Evolutionary conservation across 345 rosid species (phyloP), one percentile per base, ranked within the genome.

Genomic region (Cochlearia excelsa): DNA sequence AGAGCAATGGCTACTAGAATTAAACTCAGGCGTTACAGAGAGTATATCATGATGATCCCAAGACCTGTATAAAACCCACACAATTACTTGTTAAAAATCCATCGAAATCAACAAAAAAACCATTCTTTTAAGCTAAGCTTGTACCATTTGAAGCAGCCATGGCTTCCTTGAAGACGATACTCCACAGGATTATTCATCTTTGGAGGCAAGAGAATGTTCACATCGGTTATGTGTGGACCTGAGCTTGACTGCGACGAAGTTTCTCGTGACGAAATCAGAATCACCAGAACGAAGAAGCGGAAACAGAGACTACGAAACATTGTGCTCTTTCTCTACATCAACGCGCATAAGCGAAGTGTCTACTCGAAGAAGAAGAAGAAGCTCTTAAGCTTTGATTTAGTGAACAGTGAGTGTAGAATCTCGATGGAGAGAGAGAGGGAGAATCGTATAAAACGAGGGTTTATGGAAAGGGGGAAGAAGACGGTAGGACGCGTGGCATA

Each of bases 111-210:
- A 33, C 34, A 61, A 51, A 51, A 45, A 47, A 56, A 48, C 11
- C 8, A 23, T 42, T 66, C 46, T 11, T 43, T 23, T 16, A 16
- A 43, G 30, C 38, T n/a, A 51, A 59, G 10, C 51, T 41, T 4
- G 69, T 58, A 86, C 98, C 98, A 91, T 80, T 83, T 86, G 79
- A 91, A 91, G 83, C 98, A 91, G 62, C 98, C 98, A 69, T 86
- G 95, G 26, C 92, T 88, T 57, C 98, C 98, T 68, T 86, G 96
- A 56, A 91, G 98, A 11, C 89, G 90, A 66, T 84, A 86, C 76
- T 88, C 92, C n/a, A 91, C 96, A 27, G 95, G 80, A 45, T 79
- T 76, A 37, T 90, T 91, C 92, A 91, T 88, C 71, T 58, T 91
- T 9, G 95, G 98, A 73, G 98, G 98, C 69, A 91, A 72, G 8